Percentiles rank a stretch among this genome's conserved stretches.
Conservation (phyloP, 345 rosid species). For the Salix udensis region DNA sequence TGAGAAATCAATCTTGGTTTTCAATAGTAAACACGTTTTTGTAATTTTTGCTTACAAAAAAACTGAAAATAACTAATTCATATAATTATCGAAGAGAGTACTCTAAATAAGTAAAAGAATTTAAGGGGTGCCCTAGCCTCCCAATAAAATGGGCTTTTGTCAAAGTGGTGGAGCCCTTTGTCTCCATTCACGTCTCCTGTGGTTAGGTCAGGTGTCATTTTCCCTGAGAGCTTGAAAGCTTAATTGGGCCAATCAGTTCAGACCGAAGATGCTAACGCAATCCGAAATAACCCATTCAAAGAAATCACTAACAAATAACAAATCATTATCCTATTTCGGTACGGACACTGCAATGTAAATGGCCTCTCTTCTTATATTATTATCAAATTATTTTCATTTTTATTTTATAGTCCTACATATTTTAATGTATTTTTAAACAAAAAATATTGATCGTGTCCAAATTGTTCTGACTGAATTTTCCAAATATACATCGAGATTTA, state of each 20-base stretch:
- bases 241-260: slow-evolving; percentile 9
- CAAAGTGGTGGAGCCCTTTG: slow-evolving; percentile 35
- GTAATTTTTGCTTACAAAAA: too few relatives aligned
- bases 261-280: neutral
- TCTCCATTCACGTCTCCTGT: neutral
- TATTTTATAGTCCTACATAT: too few relatives aligned
- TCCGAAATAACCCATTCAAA: neutral
- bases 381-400: too few relatives aligned
- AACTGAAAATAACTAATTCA: too few relatives aligned
- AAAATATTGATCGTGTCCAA: neutral
- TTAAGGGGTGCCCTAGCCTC: neutral
- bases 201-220: slow-evolving; percentile 30
- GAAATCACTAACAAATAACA: neutral
- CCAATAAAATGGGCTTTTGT: slow-evolving; percentile 20
- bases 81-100: too few relatives aligned
- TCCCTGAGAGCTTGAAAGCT: slow-evolving; percentile 7
- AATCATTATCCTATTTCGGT: neutral
- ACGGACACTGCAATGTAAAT: neutral
- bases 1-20: too few relatives aligned
- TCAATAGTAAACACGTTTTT: too few relatives aligned
- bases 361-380: neutral
- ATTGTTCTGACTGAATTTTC: neutral
- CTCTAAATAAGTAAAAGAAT: neutral
- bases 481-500: neutral
- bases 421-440: rapidly evolving